phyloP scores from a whole-genome alignment of 441 rosid species.

The Metrosideros polymorpha region DNA sequence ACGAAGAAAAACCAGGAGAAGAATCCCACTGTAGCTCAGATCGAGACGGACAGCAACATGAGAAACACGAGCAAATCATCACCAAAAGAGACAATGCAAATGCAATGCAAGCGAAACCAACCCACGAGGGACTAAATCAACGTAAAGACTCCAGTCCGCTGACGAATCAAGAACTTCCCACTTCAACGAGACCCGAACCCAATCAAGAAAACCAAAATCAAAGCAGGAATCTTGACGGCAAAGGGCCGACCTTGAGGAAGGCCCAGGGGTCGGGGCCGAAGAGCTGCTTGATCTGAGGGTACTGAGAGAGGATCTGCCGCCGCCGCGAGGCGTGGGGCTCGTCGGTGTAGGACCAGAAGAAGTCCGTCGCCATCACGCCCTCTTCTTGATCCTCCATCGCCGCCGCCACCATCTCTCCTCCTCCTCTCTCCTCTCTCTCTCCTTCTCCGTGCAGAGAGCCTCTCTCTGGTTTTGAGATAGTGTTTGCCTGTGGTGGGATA shows the following conservation, averaged over 20 bases:
- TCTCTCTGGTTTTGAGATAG: not conserved
- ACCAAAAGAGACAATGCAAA: not conserved
- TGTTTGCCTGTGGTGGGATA: not conserved
- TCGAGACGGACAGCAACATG: not conserved
- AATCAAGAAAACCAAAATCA: not conserved
- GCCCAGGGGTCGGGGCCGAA: conserved; percentile 91
- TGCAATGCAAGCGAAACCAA: not conserved
- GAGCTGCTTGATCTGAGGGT: conserved; percentile 77
- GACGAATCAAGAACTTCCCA: not conserved
- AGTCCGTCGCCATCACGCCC: conserved; percentile 54
- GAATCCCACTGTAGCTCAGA: not conserved
- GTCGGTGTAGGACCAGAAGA: conserved; percentile 94
- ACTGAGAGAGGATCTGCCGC: conserved; percentile 74
- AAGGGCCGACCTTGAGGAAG: conserved; percentile 43
- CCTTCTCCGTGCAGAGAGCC: not conserved
- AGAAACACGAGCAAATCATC: not conserved
- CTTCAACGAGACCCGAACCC: conserved; percentile 9
- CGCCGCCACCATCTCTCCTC: conserved; percentile 21
- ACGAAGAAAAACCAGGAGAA: not conserved
- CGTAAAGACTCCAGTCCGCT: not conserved
- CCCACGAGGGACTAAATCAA: not conserved
- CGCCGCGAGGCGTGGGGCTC: conserved; percentile 89
- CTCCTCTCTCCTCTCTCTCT: conserved; percentile 20
- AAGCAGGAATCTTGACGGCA: not conserved
- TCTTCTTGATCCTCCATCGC: not conserved